Base-by-base conservation (phyloP, 768 basidiomycete genomes). In the Brasilioporus rufonigricans region DNA sequence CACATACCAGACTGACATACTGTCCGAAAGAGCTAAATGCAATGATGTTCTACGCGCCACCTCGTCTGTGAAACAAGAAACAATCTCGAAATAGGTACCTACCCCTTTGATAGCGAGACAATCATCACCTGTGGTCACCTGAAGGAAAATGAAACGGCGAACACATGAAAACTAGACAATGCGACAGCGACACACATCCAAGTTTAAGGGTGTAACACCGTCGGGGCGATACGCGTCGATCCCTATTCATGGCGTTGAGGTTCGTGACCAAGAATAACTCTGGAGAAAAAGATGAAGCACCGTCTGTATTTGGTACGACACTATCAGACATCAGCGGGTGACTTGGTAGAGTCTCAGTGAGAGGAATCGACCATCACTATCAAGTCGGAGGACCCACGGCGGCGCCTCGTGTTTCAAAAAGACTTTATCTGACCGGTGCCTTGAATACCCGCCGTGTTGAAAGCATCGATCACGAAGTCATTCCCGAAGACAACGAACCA, bases 81-180 rank as follows among this genome's bases (percentile, higher is more conserved):
- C 35, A 36, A 33, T 3, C 12, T 35, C 18, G 13, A 7, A 31
- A 21, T n/a, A 40, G 45, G 40, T 21, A 66, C 79, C 26, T 61
- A 83, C 82, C 82, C 83, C 33, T n/a, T 31, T 31, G 70, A 84
- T 80, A 9, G 81, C 82, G n/a, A 84, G 66, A 53, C 83, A 85
- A 59, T 84, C 83, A 61, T 84, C 84, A 18, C 83, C 50, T 33
- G 77, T 80, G n/a, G 82, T 84, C 18, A 84, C 64, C 69, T 68
- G 46, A 18, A 27, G 16, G 33, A 21, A 35, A 59, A n/a, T n/a
- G n/a, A n/a, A n/a, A 29, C 27, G 27, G 27, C 9, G 27, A 29
- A 9, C 27, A 5, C 27, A 9, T 29, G 18, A 11, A 38, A 38
- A 38, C n/a, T 38, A 4, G n/a, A n/a, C 36, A 38, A 38, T 38